Evolutionary conservation across 768 basidiomycete genomes (phyloP), one percentile per base, ranked within the genome.

Genomic region (Phlebiopsis flavidoalba): DNA sequence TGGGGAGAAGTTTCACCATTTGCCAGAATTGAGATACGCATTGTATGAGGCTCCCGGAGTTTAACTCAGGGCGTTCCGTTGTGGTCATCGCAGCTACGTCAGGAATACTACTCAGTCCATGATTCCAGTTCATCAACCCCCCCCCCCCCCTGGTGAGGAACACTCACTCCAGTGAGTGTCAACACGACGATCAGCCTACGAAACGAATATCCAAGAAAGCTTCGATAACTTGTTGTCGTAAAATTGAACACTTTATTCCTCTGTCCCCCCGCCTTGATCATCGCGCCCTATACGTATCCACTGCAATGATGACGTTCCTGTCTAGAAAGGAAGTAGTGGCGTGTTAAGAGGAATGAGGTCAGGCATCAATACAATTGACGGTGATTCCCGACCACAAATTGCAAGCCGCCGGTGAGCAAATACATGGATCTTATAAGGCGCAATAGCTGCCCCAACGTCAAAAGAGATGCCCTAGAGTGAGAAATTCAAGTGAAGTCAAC

Each of bases 171-270:
- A n/a, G 84, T 66, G 63, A 87, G 55, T 1, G 83, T 83, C 1
- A 83, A 78, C n/a, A 88, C 68, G 17, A 85, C 79, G 31, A 88
- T 79, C n/a, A 87, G 65, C 84, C 85, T n/a, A 88, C 0, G 86
- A 85, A n/a, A 35, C 85, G 75, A 8, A 83, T 63, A 66, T 88
- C 87, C 5, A 68, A 69, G 4, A 87, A 46, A 0, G 86, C 83
- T 67, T 88, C 85, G 36, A 77, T 65, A 19, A 83, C 73, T 67
- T 87, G 85, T 8, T 81, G 76, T 66, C 71, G 79, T 74, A n/a
- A n/a, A n/a, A n/a, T 88, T 88, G 65, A 83, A 69, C 6, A 70
- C 77, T 72, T 82, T 83, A 71, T 86, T 86, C n/a, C 65, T 80
- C 79, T 0, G 81, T 86, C 0, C 86, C n/a, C n/a, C n/a, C 87